Conservation (phyloP, 352 stramenopile genomes). For the Phytophthora quininea region DNA sequence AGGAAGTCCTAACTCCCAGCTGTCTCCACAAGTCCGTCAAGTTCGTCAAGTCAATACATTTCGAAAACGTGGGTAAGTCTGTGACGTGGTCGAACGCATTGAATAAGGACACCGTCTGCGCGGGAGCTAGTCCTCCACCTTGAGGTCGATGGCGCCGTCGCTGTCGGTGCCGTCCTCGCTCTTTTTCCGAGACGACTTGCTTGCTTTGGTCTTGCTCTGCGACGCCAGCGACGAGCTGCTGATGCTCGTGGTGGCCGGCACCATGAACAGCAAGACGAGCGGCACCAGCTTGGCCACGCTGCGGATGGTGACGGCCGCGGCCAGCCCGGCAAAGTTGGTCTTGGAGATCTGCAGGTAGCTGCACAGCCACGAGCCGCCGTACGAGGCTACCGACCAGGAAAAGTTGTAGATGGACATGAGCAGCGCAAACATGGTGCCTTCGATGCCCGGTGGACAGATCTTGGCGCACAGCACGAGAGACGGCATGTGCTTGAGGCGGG, state of each 20-base stretch:
- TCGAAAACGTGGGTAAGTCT: neutral
- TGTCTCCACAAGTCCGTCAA: too few species aligned
- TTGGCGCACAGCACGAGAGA: conserved; percentile 95
- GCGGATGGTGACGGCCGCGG: conserved; percentile 59
- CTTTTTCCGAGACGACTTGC: conserved; percentile 28
- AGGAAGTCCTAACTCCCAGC: too few species aligned
- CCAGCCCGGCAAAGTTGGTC: conserved; percentile 68
- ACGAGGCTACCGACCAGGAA: conserved; percentile 78
- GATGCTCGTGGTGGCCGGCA: conserved; percentile 73
- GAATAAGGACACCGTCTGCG: too few species aligned
- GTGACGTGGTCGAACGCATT: too few species aligned
- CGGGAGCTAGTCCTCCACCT: conserved; percentile 24
- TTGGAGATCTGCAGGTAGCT: conserved; percentile 79
- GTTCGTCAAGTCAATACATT: neutral
- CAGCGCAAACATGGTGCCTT: conserved; percentile 96
- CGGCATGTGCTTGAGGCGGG: conserved; percentile 89
- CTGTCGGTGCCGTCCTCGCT: conserved; percentile 34
- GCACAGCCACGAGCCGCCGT: conserved; percentile 81
- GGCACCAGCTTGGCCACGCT: conserved; percentile 71
- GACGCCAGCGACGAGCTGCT: conserved; percentile 52
- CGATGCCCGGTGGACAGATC: conserved; percentile 95
- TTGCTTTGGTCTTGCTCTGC: conserved; percentile 27
- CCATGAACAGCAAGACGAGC: conserved; percentile 76
- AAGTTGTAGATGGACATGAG: conserved; percentile 91
- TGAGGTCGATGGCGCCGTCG: conserved; percentile 38